Evolutionary conservation across 768 basidiomycete genomes (phyloP), one percentile per base, ranked within the genome.

Genomic region (Peribolospora baueri): DNA sequence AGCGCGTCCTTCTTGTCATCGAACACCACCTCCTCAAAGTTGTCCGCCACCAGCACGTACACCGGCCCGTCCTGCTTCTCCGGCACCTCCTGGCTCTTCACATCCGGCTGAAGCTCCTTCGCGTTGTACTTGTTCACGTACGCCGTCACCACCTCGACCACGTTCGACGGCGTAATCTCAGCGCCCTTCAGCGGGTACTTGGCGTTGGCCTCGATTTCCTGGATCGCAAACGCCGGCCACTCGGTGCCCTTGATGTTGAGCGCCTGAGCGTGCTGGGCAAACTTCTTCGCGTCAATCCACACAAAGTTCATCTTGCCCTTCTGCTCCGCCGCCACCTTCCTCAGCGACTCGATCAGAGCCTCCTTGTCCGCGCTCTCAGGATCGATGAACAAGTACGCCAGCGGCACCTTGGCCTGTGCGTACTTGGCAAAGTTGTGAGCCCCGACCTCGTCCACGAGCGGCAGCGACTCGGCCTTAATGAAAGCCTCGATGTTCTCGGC

Each of bases 191-290:
- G 72, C 13, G 93, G 91, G 68, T 76, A 98, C 72, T 93, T 93
- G 68, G 84, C 77, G 69, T 88, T 84, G 49, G 77, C 75, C 54
- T 71, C 65, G 48, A 95, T 64, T 61, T 93, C 76, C 71, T 97
- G 93, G 60, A 98, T 71, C 64, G 95, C 90, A 65, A 98, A 90
- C 46, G 79, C 74, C 8, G 93, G 93, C 88, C 87, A 95, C 62
- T 81, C 81, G 62, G 78, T 68, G 63, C 86, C 84, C 38, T 67
- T 65, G 55, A 98, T 75, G 74, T 90, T 91, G 56, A 98, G 76
- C 2, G 84, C 83, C 69, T 86, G 88, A 61, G 81, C 93, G 71
- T 98, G 93, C 63, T 97, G 91, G 62, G 77, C 78, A 62, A 88
- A 98, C 68, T 59, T 87, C 70, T 81, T 70, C 36, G 86, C 88